Conservation (phyloP, 225 moss, liverwort and hornwort genomes). For the Bryum argenteum region DNA sequence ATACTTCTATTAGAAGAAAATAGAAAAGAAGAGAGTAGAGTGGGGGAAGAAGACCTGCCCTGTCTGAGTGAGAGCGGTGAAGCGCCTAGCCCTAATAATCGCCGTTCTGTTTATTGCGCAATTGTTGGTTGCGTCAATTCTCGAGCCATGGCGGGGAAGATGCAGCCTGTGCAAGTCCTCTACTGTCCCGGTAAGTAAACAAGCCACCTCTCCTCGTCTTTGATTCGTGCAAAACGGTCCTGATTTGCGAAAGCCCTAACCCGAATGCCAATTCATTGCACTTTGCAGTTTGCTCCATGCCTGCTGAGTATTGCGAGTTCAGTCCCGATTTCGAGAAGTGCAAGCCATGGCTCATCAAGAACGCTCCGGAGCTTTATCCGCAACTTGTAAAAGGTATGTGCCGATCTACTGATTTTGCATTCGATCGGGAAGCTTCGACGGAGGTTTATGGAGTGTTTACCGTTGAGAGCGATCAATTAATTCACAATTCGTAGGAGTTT, state of each 20-base stretch:
- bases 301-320: constrained; percentile 93
- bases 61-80: background rate
- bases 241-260: constrained; percentile 1
- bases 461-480: no score
- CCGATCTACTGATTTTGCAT: background rate
- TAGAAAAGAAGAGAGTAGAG: background rate
- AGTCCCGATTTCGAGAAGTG: constrained; percentile 89
- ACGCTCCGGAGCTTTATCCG: constrained; percentile 79
- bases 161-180: constrained; percentile 64
- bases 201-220: background rate
- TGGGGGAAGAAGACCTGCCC: background rate
- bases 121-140: background rate
- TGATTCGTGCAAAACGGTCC: background rate
- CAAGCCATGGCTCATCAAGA: constrained; percentile 90
- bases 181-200: constrained; percentile 64
- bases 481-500: no score
- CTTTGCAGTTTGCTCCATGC: constrained; percentile 78
- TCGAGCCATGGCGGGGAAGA: constrained; percentile 52
- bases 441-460: no score
- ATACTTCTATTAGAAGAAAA: no score
- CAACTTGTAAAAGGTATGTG: constrained; percentile 17
- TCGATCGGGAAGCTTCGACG: no score
- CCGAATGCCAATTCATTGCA: no score
- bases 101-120: background rate
- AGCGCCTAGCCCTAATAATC: background rate